phyloP scores from a whole-genome alignment of 805 yeast genomes.

The Wickerhamomyces bisporus region DNA sequence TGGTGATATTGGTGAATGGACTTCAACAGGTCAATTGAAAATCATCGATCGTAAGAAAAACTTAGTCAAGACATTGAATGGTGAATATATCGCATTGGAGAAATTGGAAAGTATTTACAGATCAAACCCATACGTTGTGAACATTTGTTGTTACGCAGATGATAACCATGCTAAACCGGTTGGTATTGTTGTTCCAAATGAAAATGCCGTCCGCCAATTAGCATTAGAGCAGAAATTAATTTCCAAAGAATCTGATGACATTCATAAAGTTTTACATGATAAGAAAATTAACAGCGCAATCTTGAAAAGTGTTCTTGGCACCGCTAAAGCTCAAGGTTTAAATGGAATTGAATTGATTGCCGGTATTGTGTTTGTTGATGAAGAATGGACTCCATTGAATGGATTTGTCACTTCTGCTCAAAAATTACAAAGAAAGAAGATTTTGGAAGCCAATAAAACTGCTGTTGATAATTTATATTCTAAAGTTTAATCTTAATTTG shows the following conservation, averaged over 20 bases:
- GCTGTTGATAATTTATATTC: slow-evolving; percentile 63
- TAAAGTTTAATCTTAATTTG: not conserved
- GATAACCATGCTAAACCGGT: slow-evolving; percentile 82
- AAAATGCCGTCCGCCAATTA: slow-evolving; percentile 53
- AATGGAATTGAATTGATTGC: slow-evolving; percentile 79
- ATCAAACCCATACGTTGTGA: slow-evolving; percentile 68
- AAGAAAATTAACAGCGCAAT: slow-evolving; percentile 50
- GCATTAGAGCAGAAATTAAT: slow-evolving; percentile 52
- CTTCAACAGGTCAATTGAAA: slow-evolving; percentile 68
- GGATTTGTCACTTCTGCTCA: slow-evolving; percentile 95
- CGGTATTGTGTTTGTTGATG: slow-evolving; percentile 74
- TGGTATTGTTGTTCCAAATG: slow-evolving; percentile 84
- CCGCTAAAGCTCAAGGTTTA: slow-evolving; percentile 80
- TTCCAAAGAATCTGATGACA: slow-evolving; percentile 38
- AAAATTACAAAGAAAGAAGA: slow-evolving; percentile 90
- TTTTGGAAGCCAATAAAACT: slow-evolving; percentile 60
- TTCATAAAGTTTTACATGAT: slow-evolving; percentile 48
- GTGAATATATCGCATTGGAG: slow-evolving; percentile 97
- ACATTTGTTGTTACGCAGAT: slow-evolving; percentile 93
- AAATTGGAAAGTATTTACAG: slow-evolving; percentile 89
- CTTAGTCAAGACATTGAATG: slow-evolving; percentile 90
- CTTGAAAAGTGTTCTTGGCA: slow-evolving; percentile 53
- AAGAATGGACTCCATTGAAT: slow-evolving; percentile 97
- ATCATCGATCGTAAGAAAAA: slow-evolving; percentile 94
- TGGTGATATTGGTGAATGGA: slow-evolving; percentile 97